phyloP scores from a whole-genome alignment of 192 early-diverging fungal species.

The Entophlyctis luteolus region DNA sequence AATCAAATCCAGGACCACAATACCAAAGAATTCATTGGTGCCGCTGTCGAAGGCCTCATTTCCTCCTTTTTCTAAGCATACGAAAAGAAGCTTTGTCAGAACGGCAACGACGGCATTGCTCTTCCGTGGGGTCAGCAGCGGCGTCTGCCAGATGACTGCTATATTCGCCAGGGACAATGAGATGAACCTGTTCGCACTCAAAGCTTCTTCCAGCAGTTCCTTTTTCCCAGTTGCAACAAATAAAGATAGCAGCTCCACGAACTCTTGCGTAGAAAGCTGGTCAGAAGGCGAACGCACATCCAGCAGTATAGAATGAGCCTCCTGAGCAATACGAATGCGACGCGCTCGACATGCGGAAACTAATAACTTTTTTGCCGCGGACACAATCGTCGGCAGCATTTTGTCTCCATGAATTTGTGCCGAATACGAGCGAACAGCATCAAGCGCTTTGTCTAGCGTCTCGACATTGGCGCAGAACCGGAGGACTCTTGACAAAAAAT shows the following conservation, averaged over 20 bases:
- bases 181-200: not conserved
- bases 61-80: not conserved
- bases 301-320: conserved; percentile 7
- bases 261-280: not conserved
- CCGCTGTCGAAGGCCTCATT: not conserved
- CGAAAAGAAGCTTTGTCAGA: conserved; percentile 2
- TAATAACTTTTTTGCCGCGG: not conserved
- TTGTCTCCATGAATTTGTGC: no score
- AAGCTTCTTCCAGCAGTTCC: not conserved
- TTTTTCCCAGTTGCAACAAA: conserved; percentile 9
- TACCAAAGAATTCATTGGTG: conserved; percentile 11
- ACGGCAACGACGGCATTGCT: not conserved
- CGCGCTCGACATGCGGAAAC: conserved; percentile 3
- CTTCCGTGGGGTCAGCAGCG: not conserved
- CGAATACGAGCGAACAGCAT: no score
- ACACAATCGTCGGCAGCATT: no score
- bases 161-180: conserved; percentile 1
- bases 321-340: conserved; percentile 4
- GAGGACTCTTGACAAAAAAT: no score
- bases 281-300: not conserved
- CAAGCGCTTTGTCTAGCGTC: no score
- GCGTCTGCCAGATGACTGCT: conserved; percentile 15
- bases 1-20: conserved; percentile 13
- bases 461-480: no score
- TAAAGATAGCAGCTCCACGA: not conserved